phyloP scores from a whole-genome alignment of 75 land plant genomes.

The Adiantum capillusveneris region DNA sequence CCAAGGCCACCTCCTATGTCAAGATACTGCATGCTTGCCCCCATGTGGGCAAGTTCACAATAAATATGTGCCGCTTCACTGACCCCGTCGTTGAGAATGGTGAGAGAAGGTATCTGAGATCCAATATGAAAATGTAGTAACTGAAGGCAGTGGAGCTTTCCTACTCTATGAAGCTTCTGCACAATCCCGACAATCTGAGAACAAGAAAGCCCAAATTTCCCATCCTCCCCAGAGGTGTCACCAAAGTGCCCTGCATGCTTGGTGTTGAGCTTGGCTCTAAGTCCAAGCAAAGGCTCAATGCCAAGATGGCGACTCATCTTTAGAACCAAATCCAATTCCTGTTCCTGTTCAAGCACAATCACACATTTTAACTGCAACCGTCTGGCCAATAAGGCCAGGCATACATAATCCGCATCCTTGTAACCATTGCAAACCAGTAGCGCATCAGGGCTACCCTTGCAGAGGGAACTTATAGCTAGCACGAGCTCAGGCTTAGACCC shows the following conservation, averaged over 20 bases:
- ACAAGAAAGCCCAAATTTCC: conserved; percentile 38
- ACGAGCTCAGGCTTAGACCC: conserved; percentile 48
- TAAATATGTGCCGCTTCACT: conserved; percentile 38
- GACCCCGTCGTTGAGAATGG: conserved; percentile 33
- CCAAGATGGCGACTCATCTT: conserved; percentile 16
- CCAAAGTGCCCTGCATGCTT: conserved; percentile 46
- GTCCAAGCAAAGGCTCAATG: conserved; percentile 31
- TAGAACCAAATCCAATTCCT: conserved; percentile 42
- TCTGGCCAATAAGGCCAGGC: conserved; percentile 33
- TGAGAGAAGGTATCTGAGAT: conserved; percentile 38
- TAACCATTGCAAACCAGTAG: conserved; percentile 47
- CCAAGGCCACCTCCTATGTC: conserved; percentile 52
- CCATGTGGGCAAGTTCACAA: conserved; percentile 42
- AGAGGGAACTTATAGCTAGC: conserved; percentile 29
- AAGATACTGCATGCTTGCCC: conserved; percentile 36
- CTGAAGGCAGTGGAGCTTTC: conserved; percentile 37
- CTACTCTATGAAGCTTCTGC: conserved; percentile 24
- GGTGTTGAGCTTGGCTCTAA: conserved; percentile 42
- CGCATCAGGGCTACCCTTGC: conserved; percentile 26
- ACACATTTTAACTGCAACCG: conserved; percentile 31
- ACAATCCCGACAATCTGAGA: conserved; percentile 32
- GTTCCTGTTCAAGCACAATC: conserved; percentile 42
- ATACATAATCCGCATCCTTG: conserved; percentile 36
- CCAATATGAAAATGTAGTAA: conserved; percentile 47
- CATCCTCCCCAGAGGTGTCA: conserved; percentile 37